These are phyloP conservation scores for Pseudonectria buxi DNA, from an alignment of 2,329 filamentous ascomycete genomes.

Conservation along the genomic window DNA sequence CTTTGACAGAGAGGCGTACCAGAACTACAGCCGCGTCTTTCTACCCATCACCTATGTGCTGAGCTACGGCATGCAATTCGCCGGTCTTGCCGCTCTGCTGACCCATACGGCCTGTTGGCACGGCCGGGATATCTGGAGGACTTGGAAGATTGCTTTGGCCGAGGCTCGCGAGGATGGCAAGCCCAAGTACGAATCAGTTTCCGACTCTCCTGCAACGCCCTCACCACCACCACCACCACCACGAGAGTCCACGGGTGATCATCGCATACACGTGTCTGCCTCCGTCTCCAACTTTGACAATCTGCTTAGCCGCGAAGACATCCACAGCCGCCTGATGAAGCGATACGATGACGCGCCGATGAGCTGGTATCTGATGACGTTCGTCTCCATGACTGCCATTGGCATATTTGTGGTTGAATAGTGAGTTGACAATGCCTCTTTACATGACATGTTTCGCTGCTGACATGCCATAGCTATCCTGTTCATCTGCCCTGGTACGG, in stretches of 20 bases:
- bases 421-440: constrained; percentile 37
- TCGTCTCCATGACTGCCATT: constrained; percentile 67
- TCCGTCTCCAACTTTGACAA: constrained; percentile 41
- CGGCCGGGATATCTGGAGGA: constrained; percentile 71
- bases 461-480: constrained; percentile 53
- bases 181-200: constrained; percentile 47
- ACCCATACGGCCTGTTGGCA: constrained; percentile 83
- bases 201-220: constrained; percentile 19
- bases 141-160: constrained; percentile 63
- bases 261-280: constrained; percentile 21
- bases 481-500: constrained; percentile 84
- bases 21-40: constrained; percentile 76
- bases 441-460: not conserved
- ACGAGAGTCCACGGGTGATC: constrained; percentile 12
- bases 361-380: constrained; percentile 73
- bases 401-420: constrained; percentile 83
- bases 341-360: constrained; percentile 76
- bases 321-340: constrained; percentile 78
- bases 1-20: constrained; percentile 71
- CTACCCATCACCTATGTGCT: constrained; percentile 81
- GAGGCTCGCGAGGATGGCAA: constrained; percentile 51
- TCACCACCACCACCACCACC: constrained; percentile 7
- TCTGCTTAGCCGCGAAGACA: constrained; percentile 66
- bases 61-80: constrained; percentile 82
- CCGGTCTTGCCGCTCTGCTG: constrained; percentile 69